These are phyloP conservation scores for Cardiospermum halicacabum DNA, from an alignment of 345 rosid species.

Conservation along the genomic window DNA sequence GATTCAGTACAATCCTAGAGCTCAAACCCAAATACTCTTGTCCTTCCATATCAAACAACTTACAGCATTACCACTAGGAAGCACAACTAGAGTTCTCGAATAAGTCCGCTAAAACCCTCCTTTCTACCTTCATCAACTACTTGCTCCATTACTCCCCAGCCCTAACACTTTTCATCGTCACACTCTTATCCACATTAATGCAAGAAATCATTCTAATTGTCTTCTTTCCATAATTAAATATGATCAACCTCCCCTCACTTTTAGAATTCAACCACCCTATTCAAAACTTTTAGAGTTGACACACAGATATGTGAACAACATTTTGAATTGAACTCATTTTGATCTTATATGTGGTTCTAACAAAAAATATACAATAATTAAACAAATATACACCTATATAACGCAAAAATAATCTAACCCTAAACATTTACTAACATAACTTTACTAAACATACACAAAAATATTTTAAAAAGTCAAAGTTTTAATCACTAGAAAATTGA, in stretches of 20 bases:
- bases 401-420: no score
- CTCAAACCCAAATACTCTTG: slow-evolving; percentile 70
- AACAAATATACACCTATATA: no score
- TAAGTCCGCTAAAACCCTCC: slow-evolving; percentile 56
- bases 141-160: slow-evolving; percentile 27
- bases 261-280: slow-evolving; percentile 6
- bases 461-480: no score
- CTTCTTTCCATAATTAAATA: background rate
- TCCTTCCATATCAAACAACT: slow-evolving; percentile 72
- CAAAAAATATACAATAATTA: background rate
- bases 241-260: slow-evolving; percentile 9
- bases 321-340: slow-evolving; percentile 18
- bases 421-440: no score
- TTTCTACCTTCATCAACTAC: slow-evolving; percentile 60
- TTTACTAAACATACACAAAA: no score
- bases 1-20: slow-evolving; percentile 80
- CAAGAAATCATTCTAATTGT: slow-evolving; percentile 13
- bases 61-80: slow-evolving; percentile 65
- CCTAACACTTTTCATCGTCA: background rate
- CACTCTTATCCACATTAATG: slow-evolving; percentile 27
- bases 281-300: slow-evolving; percentile 14
- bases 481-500: no score
- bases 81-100: slow-evolving; percentile 69
- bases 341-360: background rate
- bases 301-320: slow-evolving; percentile 7